These are phyloP conservation scores for Staphylotrichum tortipilum DNA, from an alignment of 495 filamentous ascomycete species.

Conservation along the genomic window DNA sequence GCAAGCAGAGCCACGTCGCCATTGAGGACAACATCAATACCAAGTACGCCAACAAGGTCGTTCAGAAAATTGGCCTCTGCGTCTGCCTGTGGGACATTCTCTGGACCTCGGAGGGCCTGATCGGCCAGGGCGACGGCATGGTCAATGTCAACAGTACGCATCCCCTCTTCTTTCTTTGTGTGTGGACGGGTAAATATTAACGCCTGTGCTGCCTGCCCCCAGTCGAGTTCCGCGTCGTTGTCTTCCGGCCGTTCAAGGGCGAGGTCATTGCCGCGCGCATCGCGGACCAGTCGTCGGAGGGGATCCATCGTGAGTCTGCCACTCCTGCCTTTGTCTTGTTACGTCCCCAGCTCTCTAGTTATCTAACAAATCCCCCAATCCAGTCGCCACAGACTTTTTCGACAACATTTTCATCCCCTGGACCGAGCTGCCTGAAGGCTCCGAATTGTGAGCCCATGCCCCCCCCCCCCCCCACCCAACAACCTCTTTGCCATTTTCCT, in stretches of 20 bases:
- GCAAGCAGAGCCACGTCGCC: constrained; percentile 63
- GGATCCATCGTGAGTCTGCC: constrained; percentile 69
- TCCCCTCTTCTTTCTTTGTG: background rate
- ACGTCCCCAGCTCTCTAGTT: background rate
- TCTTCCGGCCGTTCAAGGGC: constrained; percentile 89
- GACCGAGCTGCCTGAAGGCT: constrained; percentile 58
- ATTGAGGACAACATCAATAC: constrained; percentile 91
- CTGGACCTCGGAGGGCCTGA: constrained; percentile 78
- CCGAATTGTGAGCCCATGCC: constrained; percentile 54
- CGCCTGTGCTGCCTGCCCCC: background rate
- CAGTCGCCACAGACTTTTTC: constrained; percentile 82
- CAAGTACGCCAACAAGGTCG: constrained; percentile 84
- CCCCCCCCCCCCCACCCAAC: too few relatives aligned
- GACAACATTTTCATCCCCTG: constrained; percentile 77
- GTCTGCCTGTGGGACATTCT: constrained; percentile 85
- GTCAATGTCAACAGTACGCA: constrained; percentile 80
- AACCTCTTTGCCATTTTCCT: too few relatives aligned
- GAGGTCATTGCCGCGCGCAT: constrained; percentile 83
- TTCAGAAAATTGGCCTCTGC: constrained; percentile 76
- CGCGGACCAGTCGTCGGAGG: constrained; percentile 54
- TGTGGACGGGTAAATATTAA: too few relatives aligned
- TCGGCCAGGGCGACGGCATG: constrained; percentile 80
- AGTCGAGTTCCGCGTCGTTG: constrained; percentile 90
- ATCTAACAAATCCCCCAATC: constrained; percentile 1
- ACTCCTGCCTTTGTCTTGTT: background rate